These are phyloP conservation scores for Peronospora destructor DNA, from an alignment of 352 stramenopile species.

Conservation along the genomic window DNA sequence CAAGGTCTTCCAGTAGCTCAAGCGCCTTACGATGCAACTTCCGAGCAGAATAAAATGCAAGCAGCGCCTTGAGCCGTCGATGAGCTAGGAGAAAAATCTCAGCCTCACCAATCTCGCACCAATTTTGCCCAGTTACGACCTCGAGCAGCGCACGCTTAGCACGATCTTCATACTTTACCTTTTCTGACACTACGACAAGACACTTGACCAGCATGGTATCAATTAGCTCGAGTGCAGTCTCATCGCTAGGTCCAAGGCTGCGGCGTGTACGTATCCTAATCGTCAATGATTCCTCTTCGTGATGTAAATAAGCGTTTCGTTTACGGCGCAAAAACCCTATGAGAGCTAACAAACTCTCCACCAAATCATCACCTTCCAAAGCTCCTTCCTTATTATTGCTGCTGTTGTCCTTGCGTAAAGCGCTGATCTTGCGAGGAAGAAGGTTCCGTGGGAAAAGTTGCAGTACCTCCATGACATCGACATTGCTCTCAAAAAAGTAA, in stretches of 20 bases:
- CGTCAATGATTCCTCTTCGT: conserved; percentile 3
- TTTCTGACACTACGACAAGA: conserved; percentile 59
- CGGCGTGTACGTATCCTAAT: conserved; percentile 3
- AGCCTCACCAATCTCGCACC: conserved; percentile 63
- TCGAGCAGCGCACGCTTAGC: conserved; percentile 44
- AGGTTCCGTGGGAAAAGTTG: conserved; percentile 64
- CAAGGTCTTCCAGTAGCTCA: conserved; percentile 72
- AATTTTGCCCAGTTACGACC: conserved; percentile 48
- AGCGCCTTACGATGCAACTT: conserved; percentile 75
- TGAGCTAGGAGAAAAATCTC: conserved; percentile 76
- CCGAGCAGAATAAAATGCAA: conserved; percentile 64
- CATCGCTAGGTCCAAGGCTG: conserved; percentile 14
- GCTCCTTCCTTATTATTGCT: conserved; percentile 16
- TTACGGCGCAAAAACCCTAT: conserved; percentile 46
- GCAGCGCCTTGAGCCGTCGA: conserved; percentile 44
- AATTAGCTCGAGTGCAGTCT: conserved; percentile 42
- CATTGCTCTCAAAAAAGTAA: conserved; percentile 45
- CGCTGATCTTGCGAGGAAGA: conserved; percentile 44
- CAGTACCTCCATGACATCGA: conserved; percentile 56
- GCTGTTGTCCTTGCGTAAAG: conserved; percentile 25
- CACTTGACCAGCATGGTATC: conserved; percentile 82
- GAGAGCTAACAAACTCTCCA: conserved; percentile 45
- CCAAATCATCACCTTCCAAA: conserved; percentile 43
- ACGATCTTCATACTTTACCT: conserved; percentile 26
- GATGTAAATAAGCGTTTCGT: conserved; percentile 25